These are phyloP conservation scores for Vitis rupestris DNA, from an alignment of 164 flowering plant genomes.

Conservation along the genomic window DNA sequence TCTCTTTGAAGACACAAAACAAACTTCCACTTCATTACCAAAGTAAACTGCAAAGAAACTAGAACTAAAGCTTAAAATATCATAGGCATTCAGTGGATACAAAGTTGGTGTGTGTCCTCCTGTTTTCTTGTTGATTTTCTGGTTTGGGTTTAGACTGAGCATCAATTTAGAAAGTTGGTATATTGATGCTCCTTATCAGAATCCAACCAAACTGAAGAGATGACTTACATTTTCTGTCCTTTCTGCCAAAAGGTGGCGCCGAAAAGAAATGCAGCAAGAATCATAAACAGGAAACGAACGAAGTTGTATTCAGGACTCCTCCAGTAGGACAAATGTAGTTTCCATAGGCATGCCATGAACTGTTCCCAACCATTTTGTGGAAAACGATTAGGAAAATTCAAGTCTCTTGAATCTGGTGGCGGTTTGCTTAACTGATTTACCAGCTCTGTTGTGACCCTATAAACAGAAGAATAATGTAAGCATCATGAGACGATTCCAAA, in stretches of 20 bases:
- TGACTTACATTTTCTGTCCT: constrained; percentile 38
- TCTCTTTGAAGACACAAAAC: constrained; percentile 22
- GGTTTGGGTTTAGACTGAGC: no score
- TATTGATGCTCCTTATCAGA: background rate
- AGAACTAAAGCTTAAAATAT: background rate
- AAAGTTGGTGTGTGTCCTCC: no score
- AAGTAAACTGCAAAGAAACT: background rate
- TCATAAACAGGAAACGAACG: constrained; percentile 24
- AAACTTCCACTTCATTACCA: background rate
- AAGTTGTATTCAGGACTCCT: constrained; percentile 43
- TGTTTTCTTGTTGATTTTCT: no score
- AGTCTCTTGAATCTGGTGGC: constrained; percentile 36
- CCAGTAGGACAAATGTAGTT: constrained; percentile 34
- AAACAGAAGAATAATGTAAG: background rate
- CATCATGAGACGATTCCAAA: background rate
- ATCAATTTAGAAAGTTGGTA: background rate
- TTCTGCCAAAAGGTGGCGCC: constrained; percentile 42
- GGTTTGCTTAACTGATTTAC: constrained; percentile 32
- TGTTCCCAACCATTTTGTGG: constrained; percentile 43
- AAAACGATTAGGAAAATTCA: constrained; percentile 39
- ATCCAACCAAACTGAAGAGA: background rate
- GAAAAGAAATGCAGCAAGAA: constrained; percentile 23
- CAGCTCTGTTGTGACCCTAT: constrained; percentile 23
- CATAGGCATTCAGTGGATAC: no score
- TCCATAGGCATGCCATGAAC: constrained; percentile 55